Evolutionary conservation across 148 eudicot genomes (phyloP), one percentile per base, ranked within the genome.

Genomic region (Arctostaphylos glauca): DNA sequence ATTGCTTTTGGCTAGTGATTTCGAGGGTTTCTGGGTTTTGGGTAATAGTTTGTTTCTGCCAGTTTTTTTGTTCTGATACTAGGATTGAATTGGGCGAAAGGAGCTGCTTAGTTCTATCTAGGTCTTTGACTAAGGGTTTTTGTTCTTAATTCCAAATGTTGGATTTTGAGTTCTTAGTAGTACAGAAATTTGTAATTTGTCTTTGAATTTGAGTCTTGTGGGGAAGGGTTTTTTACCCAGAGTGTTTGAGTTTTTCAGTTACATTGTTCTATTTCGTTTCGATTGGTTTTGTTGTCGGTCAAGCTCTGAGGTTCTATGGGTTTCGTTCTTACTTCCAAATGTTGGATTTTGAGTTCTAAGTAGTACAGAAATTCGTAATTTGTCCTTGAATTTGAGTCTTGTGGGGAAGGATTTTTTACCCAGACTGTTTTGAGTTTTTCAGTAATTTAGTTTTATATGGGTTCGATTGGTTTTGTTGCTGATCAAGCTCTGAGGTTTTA

Each of bases 121-220:
- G 64, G 76, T 48, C 8, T 77, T 77, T 14, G 10, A 9, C 12
- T 85, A 10, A 14, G 56, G 75, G 64, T 72, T 67, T 76, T 67
- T 83, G 31, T 50, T 80, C 66, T 68, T 49, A 19, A 67, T 66
- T 82, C 67, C 18, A 68, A 62, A 23, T 81, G 47, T 80, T 84
- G 82, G 80, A 38, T 86, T 47, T 46, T 81, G 21, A 54, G 23
- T 62, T 75, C 7, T 12, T 15, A 59, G 48, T 5, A 23, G n/a
- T 60, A 50, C 9, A 80, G 25, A 13, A 54, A 31, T 15, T 54
- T 10, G 4, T 43, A 74, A 66, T 79, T 43, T 25, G 76, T 41
- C 52, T 13, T 81, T 81, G 77, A 71, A 74, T 85, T 88, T 76
- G 85, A 80, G 81, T 62, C 58, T 66, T 66, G 60, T 47, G 74